These are phyloP conservation scores for Ricinus communis DNA, from an alignment of 345 rosid species.

Conservation along the genomic window DNA sequence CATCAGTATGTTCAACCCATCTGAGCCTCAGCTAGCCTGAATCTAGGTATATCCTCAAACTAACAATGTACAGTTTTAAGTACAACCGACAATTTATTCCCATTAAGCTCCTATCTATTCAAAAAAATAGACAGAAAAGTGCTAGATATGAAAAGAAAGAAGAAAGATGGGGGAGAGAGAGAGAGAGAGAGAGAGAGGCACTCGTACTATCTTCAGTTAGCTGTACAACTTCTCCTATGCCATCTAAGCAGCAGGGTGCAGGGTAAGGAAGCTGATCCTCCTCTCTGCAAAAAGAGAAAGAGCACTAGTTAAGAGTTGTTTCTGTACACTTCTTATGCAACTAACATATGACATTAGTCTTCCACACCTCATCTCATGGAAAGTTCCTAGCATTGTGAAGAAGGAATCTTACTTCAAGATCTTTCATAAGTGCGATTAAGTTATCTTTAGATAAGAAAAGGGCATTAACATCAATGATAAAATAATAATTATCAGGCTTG, in stretches of 20 bases:
- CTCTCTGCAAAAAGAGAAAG: conserved; percentile 42
- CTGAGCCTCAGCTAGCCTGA: conserved; percentile 43
- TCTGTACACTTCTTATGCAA: neutral
- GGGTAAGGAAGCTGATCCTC: conserved; percentile 61
- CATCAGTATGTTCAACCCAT: conserved; percentile 30
- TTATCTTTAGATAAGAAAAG: no score
- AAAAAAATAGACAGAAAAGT: conserved; percentile 36
- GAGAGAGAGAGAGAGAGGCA: conserved; percentile 36
- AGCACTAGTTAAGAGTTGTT: neutral
- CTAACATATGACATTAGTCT: neutral
- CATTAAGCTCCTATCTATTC: conserved; percentile 36
- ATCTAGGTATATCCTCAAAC: conserved; percentile 49
- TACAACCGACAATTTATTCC: conserved; percentile 41
- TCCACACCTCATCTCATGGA: neutral
- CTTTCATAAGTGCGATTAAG: neutral
- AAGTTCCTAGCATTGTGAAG: no score
- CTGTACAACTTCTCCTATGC: conserved; percentile 54
- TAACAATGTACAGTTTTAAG: conserved; percentile 49
- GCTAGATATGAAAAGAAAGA: conserved; percentile 25
- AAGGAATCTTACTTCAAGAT: neutral
- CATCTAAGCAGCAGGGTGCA: conserved; percentile 37
- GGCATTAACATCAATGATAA: no score
- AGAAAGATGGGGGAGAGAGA: conserved; percentile 18
- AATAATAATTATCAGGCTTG: no score
- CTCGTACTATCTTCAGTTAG: conserved; percentile 57